Evolutionary conservation across 208 protist species (phyloP), one percentile per base, ranked within the genome.

Genomic region (Herpetomonas muscarum): DNA sequence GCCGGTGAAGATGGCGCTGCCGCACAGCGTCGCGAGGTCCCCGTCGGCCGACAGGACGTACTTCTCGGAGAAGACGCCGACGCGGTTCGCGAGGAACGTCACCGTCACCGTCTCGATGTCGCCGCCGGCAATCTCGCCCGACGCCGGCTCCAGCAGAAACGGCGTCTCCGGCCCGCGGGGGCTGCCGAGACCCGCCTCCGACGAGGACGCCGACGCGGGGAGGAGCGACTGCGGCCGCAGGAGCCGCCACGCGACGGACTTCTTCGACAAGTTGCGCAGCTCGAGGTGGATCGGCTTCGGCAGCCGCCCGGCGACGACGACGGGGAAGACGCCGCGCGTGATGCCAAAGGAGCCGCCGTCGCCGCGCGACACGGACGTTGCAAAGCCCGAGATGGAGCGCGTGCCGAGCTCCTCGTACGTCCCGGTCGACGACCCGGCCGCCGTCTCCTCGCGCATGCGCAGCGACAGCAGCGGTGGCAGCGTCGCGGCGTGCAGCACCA

Each of bases 111-210:
- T 68, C 48, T 79, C 70, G 21, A 9, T 45, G 36, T 31, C 30
- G 9, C 77, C 72, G 0, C 73, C 58, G 0, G 55, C 49, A 19
- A 97, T 58, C 10, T 52, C 46, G 13, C 92, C 94, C 21, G 47
- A 64, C 10, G 58, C 59, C 7, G 79, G 70, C 64, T 82, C 81
- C 36, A 97, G 53, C 9, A 65, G 64, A 70, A 97, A 97, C 50
- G 59, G 50, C 15, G 52, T 37, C 37, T 53, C n/a, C n/a, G n/a
- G 48, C 26, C 56, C 39, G 9, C 48, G 52, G 36, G 6, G 1
- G 2, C 17, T 9, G 13, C n/a, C 21, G 57, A 3, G 15, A 28
- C 2, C 34, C 2, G 41, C 34, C 13, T 7, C n/a, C n/a, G 34
- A 22, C 24, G 29, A 21, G 41, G 5, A 6, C 5, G 41, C 5